Conservation (phyloP, 345 rosid genomes). For the Sonneratia caseolaris region DNA sequence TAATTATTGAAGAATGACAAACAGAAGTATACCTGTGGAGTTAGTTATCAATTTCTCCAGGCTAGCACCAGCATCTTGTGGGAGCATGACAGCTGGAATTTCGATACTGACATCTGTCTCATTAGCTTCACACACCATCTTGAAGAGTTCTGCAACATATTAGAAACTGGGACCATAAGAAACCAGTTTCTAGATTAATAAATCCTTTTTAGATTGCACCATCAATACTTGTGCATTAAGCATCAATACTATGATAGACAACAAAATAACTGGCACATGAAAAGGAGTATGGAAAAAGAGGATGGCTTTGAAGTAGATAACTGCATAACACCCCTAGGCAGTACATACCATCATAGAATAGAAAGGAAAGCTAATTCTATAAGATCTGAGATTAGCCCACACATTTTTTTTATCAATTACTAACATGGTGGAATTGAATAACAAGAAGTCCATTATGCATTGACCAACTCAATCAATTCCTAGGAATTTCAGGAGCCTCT, state of each 20-base stretch:
- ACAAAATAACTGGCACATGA: neutral
- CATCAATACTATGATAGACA: neutral
- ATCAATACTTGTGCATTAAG: neutral
- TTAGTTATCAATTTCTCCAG: constrained; percentile 31
- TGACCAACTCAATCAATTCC: neutral
- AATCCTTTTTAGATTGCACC: neutral
- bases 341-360: neutral
- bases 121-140: constrained; percentile 84
- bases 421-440: neutral
- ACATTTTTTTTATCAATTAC: neutral
- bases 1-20: neutral
- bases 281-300: neutral
- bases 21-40: constrained; percentile 29
- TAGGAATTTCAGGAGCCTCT: neutral
- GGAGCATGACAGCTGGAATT: constrained; percentile 91
- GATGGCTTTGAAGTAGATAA: neutral
- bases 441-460: neutral
- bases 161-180: neutral
- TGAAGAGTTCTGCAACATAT: constrained; percentile 64
- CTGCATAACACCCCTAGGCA: too few relatives aligned
- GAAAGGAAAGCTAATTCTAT: neutral
- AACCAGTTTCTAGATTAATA: neutral
- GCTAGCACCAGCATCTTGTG: constrained; percentile 78
- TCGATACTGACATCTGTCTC: constrained; percentile 54
- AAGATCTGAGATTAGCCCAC: neutral